Base-by-base conservation (phyloP, 2,329 filamentous ascomycete genomes). In the Penicillium sp. region DNA sequence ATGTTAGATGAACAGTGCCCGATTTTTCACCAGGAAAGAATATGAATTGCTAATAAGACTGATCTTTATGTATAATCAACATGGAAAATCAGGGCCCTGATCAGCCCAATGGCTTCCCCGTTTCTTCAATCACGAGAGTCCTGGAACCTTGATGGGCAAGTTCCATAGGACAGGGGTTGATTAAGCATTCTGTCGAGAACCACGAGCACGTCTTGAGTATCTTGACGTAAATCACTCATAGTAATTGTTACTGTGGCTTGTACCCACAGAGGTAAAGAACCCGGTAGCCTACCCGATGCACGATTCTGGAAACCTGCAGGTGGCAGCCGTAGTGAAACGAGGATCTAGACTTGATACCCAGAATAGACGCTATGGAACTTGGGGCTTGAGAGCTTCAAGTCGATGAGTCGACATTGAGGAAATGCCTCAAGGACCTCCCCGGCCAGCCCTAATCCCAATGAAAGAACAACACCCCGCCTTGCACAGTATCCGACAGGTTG, bases 401-500 rank as follows among this genome's bases (percentile, higher is more conserved):
- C 41, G 19, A 46, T 14, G 1, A 35, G 7, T n/a, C 11, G 3
- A 18, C 24, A 19, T 43, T 37, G 6, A 31, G 35, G 27, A 43
- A 40, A 53, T 53, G 6, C 37, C 36, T 39, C 39, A 41, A 13
- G 16, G 31, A 39, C 36, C 14, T 22, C 18, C 6, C 37, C 6
- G 35, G 11, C 36, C 19, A 10, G 44, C 22, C 36, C 19, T 16
- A 27, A 41, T 40, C 18, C 50, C 35, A 57, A 41, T 10, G 36
- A 53, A 6, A 31, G 31, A 31, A 31, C 31, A 31, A 36, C 19
- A 35, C 22, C n/a, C n/a, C n/a, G n/a, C n/a, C 37, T 41, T 11
- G 43, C 53, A 54, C 50, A 55, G 33, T 22, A 44, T 10, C 54
- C 33, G 50, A 37, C 55, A 50, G 39, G 24, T 61, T 61, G 54